These are phyloP conservation scores for Mortierella alpina DNA, from an alignment of 192 early-diverging fungal genomes.

Conservation along the genomic window DNA sequence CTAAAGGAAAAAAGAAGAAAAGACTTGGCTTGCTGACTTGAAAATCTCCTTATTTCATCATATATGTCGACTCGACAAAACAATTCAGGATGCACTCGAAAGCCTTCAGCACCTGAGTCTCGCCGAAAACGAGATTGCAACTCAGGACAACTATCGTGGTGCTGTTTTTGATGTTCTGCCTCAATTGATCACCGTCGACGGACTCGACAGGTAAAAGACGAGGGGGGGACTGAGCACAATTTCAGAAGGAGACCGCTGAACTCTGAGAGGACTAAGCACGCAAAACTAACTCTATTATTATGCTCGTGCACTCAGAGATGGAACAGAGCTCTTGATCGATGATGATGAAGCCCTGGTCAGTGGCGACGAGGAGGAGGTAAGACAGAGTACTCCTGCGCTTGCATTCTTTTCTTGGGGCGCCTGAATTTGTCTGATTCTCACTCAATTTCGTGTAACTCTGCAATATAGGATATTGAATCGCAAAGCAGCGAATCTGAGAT, in stretches of 20 bases:
- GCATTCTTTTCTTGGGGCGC: background rate
- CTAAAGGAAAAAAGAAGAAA: background rate
- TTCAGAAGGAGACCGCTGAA: too few species aligned
- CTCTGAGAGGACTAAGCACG: too few species aligned
- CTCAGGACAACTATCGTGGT: constrained; percentile 46
- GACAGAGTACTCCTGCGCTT: background rate
- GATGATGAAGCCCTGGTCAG: constrained; percentile 22
- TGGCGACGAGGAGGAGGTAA: constrained; percentile 10
- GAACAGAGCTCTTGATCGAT: constrained; percentile 14
- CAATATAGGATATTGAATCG: constrained; percentile 2
- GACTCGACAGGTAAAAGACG: constrained; percentile 41
- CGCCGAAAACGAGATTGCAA: constrained; percentile 40
- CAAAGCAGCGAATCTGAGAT: constrained; percentile 22
- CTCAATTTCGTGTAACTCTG: too few species aligned
- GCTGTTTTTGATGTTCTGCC: constrained; percentile 51
- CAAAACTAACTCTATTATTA: background rate
- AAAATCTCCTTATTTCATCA: background rate
- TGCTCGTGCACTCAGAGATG: constrained; percentile 24
- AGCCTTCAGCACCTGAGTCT: constrained; percentile 49
- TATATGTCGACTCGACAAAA: background rate
- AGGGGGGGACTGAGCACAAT: background rate
- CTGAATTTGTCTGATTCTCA: too few species aligned
- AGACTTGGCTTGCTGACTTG: constrained; percentile 4
- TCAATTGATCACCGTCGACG: constrained; percentile 56
- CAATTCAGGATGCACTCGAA: constrained; percentile 33